phyloP scores from a whole-genome alignment of 1,139 yeast species.

The Scheffersomyces stambukii region DNA sequence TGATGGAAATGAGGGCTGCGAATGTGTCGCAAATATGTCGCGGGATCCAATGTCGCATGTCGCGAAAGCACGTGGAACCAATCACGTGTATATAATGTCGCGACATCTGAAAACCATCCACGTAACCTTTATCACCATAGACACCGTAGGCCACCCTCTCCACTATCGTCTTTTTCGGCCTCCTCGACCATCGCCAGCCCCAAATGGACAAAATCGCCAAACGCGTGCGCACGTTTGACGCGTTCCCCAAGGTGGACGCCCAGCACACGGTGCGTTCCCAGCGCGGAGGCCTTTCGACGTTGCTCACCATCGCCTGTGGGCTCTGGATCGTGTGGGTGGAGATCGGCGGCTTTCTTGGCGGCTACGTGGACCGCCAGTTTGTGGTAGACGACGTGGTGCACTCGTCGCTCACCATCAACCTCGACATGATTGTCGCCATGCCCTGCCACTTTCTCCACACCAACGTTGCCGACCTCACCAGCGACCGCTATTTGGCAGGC shows the following conservation, averaged over 20 bases:
- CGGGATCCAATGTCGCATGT: too few relatives aligned
- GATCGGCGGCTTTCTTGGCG: conserved; percentile 81
- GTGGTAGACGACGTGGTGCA: conserved; percentile 63
- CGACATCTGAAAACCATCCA: too few relatives aligned
- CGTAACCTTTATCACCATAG: too few relatives aligned
- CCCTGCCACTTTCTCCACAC: conserved; percentile 78
- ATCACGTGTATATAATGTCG: too few relatives aligned
- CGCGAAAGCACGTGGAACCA: too few relatives aligned
- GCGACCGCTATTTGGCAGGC: conserved; percentile 73
- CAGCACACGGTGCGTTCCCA: conserved; percentile 70
- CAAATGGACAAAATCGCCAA: conserved; percentile 35
- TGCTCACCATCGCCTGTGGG: conserved; percentile 56
- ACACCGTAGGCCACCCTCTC: too few relatives aligned
- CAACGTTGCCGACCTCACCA: conserved; percentile 72
- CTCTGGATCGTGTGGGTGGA: conserved; percentile 80
- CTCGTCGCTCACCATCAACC: conserved; percentile 60
- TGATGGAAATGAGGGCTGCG: neutral
- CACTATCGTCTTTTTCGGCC: too few relatives aligned
- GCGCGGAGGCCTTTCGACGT: conserved; percentile 75
- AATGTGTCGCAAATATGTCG: neutral
- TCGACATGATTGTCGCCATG: conserved; percentile 79
- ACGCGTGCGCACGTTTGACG: conserved; percentile 69
- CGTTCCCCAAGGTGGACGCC: conserved; percentile 83
- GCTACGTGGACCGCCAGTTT: conserved; percentile 75
- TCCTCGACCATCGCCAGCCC: too few relatives aligned